Percentiles rank a stretch among this genome's conserved stretches.
Evolutionary conservation across 2,329 filamentous ascomycete genomes (phyloP).

Genomic region (Aphanoascus verrucosus): DNA sequence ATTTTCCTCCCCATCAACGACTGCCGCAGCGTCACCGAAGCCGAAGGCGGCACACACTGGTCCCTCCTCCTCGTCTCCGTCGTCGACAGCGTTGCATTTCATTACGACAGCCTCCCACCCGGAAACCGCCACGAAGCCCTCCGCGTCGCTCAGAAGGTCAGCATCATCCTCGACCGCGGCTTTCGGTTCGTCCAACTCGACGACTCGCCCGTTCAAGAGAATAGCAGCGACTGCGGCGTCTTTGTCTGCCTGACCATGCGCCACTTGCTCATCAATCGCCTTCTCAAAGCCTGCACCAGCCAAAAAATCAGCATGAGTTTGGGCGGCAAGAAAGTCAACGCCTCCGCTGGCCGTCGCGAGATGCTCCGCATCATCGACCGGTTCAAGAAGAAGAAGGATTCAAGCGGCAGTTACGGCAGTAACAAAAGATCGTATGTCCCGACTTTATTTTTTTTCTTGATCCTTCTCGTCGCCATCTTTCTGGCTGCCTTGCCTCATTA

Average conservation of each 20-base stretch:
- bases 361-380: slow-evolving; percentile 84
- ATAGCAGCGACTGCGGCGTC: slow-evolving; percentile 86
- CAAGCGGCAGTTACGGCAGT: slow-evolving; percentile 23
- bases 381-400: slow-evolving; percentile 75
- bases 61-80: slow-evolving; percentile 80
- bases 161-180: slow-evolving; percentile 55
- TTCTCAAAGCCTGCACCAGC: slow-evolving; percentile 66
- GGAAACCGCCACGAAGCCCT: slow-evolving; percentile 66
- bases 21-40: slow-evolving; percentile 58
- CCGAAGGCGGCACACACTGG: slow-evolving; percentile 94
- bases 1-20: slow-evolving; percentile 96
- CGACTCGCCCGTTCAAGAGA: slow-evolving; percentile 83
- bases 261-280: slow-evolving; percentile 73
- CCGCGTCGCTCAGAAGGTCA: slow-evolving; percentile 57
- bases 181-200: slow-evolving; percentile 65
- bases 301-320: slow-evolving; percentile 94
- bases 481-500: slow-evolving; percentile 5
- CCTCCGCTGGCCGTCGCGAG: slow-evolving; percentile 68
- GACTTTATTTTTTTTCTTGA: slow-evolving; percentile 11
- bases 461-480: slow-evolving; percentile 8
- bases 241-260: slow-evolving; percentile 95
- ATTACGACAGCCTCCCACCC: slow-evolving; percentile 80
- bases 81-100: slow-evolving; percentile 83
- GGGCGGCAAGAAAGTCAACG: slow-evolving; percentile 72
- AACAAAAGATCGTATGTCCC: slow-evolving; percentile 59